Percentiles rank a stretch among this genome's conserved stretches.
These are phyloP conservation scores for Agaricus blazei DNA, from an alignment of 768 basidiomycete species.

Conservation along the genomic window DNA sequence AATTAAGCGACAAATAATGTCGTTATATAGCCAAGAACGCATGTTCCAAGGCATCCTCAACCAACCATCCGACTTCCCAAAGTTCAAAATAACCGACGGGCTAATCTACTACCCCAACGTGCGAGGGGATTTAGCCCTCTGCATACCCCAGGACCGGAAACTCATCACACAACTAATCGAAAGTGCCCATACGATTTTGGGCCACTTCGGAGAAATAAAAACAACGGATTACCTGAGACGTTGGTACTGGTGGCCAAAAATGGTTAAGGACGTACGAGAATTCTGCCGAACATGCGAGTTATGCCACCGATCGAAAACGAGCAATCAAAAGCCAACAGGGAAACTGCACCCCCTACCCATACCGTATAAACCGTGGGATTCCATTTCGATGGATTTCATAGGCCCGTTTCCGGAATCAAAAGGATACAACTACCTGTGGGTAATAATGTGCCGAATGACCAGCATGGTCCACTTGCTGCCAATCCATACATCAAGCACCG, in stretches of 20 bases:
- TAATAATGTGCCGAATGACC: slow-evolving; percentile 23
- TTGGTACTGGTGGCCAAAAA: slow-evolving; percentile 30
- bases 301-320: slow-evolving; percentile 20
- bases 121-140: slow-evolving; percentile 10
- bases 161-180: slow-evolving; percentile 12
- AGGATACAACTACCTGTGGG: slow-evolving; percentile 24
- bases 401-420: slow-evolving; percentile 25
- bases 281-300: slow-evolving; percentile 20
- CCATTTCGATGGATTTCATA: slow-evolving; percentile 36
- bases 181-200: slow-evolving; percentile 24
- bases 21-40: too few relatives aligned
- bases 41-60: not conserved
- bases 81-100: slow-evolving; percentile 5
- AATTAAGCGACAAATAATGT: too few relatives aligned
- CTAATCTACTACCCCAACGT: slow-evolving; percentile 7
- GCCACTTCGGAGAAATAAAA: slow-evolving; percentile 24
- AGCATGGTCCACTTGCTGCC: slow-evolving; percentile 31
- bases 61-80: not conserved
- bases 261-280: slow-evolving; percentile 14
- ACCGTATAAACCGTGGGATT: slow-evolving; percentile 26
- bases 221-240: slow-evolving; percentile 24
- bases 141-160: slow-evolving; percentile 15
- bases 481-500: slow-evolving; percentile 17
- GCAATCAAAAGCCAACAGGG: slow-evolving; percentile 17
- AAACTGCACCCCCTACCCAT: slow-evolving; percentile 24